Evolutionary conservation across 2,329 filamentous ascomycete species (phyloP).

Genomic region (Ceratocystis colombiana): DNA sequence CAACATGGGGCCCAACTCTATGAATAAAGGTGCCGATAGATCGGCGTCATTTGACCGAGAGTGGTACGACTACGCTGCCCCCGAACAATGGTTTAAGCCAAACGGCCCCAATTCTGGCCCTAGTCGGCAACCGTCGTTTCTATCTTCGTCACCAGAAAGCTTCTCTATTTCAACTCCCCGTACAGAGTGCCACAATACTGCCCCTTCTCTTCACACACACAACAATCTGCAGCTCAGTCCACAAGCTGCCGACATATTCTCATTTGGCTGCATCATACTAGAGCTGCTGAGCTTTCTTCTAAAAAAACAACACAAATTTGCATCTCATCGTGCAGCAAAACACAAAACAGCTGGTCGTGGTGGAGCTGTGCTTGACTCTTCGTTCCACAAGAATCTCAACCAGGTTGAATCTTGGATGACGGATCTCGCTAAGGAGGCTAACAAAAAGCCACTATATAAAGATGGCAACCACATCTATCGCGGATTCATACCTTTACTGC

Average conservation of each 20-base stretch:
- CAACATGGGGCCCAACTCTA: constrained; percentile 38
- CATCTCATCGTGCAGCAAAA: constrained; percentile 54
- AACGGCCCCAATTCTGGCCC: constrained; percentile 33
- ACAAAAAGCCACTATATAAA: constrained; percentile 36
- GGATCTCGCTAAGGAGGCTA: constrained; percentile 49
- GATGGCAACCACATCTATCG: constrained; percentile 40
- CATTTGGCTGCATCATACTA: constrained; percentile 60
- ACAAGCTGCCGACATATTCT: constrained; percentile 60
- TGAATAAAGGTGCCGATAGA: constrained; percentile 37
- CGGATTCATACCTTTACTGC: constrained; percentile 44
- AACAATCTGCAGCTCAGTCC: constrained; percentile 41
- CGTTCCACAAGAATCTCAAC: constrained; percentile 60
- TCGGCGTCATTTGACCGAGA: constrained; percentile 52
- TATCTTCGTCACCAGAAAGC: constrained; percentile 33
- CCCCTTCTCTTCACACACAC: constrained; percentile 34
- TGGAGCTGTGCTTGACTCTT: constrained; percentile 55
- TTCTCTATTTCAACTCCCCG: constrained; percentile 33
- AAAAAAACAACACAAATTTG: constrained; percentile 57
- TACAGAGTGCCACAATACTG: constrained; percentile 28
- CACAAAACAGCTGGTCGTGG: constrained; percentile 50
- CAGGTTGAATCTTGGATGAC: constrained; percentile 61
- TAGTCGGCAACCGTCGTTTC: constrained; percentile 29
- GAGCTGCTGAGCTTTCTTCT: constrained; percentile 61
- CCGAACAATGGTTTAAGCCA: constrained; percentile 50
- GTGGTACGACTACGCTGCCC: constrained; percentile 61